These are phyloP conservation scores for Osmanthus fragrans DNA, from an alignment of 257 asterid species.

Conservation along the genomic window DNA sequence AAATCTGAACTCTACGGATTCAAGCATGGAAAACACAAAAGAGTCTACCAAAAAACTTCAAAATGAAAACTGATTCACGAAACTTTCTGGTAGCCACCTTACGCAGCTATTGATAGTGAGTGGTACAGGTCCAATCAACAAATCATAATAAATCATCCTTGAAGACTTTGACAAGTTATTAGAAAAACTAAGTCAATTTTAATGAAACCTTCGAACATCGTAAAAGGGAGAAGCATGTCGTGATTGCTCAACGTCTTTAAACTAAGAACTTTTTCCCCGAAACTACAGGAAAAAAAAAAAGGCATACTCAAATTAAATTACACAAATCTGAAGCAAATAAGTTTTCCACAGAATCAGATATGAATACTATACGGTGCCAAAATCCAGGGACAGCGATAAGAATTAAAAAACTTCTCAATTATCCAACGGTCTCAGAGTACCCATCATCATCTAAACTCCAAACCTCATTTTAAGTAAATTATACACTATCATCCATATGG, in stretches of 20 bases:
- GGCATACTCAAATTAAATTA: background rate
- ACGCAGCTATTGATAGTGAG: background rate
- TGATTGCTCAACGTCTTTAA: background rate
- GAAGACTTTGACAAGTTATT: background rate
- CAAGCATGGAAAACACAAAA: conserved; percentile 2
- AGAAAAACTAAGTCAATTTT: background rate
- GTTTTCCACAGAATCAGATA: conserved; percentile 18
- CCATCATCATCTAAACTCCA: background rate
- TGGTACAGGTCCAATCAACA: background rate
- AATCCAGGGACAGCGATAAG: conserved; percentile 11
- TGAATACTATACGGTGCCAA: conserved; percentile 1
- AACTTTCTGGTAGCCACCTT: background rate
- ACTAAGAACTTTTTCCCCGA: background rate
- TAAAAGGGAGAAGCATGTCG: background rate
- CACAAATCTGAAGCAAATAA: conserved; percentile 1
- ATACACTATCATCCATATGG: background rate
- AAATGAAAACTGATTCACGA: background rate
- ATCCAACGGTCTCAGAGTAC: conserved; percentile 13
- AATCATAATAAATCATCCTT: background rate
- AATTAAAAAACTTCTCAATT: conserved; percentile 12
- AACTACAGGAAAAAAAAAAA: conserved; percentile 2
- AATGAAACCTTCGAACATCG: conserved; percentile 16
- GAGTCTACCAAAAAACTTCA: background rate
- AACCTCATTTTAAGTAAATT: conserved; percentile 15
- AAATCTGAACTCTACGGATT: conserved; percentile 20